phyloP scores from a whole-genome alignment of 768 basidiomycete species.

The Pleurotus tuber-regium region DNA sequence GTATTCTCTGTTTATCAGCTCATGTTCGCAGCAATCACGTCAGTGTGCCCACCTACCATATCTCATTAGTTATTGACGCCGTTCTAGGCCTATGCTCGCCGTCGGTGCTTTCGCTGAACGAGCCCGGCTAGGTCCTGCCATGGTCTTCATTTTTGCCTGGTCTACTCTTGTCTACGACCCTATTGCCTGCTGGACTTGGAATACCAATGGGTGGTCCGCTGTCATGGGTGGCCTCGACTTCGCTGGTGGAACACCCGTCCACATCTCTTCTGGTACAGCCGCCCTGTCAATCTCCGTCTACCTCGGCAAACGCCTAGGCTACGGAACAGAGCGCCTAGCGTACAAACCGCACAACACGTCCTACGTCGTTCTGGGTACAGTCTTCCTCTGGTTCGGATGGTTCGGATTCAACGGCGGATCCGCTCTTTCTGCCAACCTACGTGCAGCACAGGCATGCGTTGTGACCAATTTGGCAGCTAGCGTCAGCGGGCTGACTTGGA shows the following conservation, averaged over 20 bases:
- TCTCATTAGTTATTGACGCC: slow-evolving; percentile 12
- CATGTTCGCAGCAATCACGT: slow-evolving; percentile 92
- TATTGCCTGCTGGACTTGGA: slow-evolving; percentile 97
- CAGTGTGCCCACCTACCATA: slow-evolving; percentile 22
- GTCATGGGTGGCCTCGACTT: slow-evolving; percentile 85
- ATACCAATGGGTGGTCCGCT: slow-evolving; percentile 71
- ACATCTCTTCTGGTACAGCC: slow-evolving; percentile 91
- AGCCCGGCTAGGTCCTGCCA: slow-evolving; percentile 75
- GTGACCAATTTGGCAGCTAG: slow-evolving; percentile 91
- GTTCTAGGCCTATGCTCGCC: slow-evolving; percentile 74
- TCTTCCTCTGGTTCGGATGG: slow-evolving; percentile 95
- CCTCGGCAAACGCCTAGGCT: slow-evolving; percentile 88
- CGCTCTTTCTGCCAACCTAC: slow-evolving; percentile 84
- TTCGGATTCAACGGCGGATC: slow-evolving; percentile 95
- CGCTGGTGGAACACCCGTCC: slow-evolving; percentile 95
- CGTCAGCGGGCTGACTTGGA: slow-evolving; percentile 87
- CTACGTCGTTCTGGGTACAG: slow-evolving; percentile 89
- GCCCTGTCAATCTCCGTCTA: slow-evolving; percentile 89
- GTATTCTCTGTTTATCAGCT: slow-evolving; percentile 84
- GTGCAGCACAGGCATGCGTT: slow-evolving; percentile 85
- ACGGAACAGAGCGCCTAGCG: slow-evolving; percentile 85
- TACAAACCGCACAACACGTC: slow-evolving; percentile 96
- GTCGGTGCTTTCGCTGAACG: slow-evolving; percentile 93
- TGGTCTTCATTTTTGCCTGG: slow-evolving; percentile 93
- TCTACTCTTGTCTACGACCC: slow-evolving; percentile 88